Evolutionary conservation across 129 eudicot genomes (phyloP).

Genomic region (Artemisia annua): DNA sequence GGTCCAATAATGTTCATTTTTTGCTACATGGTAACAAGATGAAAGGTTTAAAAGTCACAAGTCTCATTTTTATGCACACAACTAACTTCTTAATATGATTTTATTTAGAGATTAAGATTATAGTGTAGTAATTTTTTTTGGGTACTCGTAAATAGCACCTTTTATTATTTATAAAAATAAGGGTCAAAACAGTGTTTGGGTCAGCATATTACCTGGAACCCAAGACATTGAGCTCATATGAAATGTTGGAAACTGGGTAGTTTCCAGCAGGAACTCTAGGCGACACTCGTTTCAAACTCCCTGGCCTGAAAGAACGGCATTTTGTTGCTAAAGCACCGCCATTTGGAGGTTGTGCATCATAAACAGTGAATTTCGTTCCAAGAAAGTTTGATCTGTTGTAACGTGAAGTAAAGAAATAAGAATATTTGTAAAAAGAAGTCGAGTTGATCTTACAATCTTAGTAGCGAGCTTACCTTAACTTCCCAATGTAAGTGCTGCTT

Average conservation of each 20-base stretch:
- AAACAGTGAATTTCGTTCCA: constrained; percentile 88
- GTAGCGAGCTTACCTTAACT: constrained; percentile 64
- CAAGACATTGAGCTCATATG: constrained; percentile 86
- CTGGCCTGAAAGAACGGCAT: constrained; percentile 57
- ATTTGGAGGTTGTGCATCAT: constrained; percentile 77
- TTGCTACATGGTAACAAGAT: too few species aligned
- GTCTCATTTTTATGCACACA: too few species aligned
- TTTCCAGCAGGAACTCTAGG: constrained; percentile 83
- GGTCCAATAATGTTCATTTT: too few species aligned
- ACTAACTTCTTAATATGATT: too few species aligned
- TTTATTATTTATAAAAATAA: too few species aligned
- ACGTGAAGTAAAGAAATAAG: constrained; percentile 2
- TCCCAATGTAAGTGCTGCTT: constrained; percentile 75
- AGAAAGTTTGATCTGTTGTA: constrained; percentile 75
- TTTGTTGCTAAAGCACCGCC: constrained; percentile 55
- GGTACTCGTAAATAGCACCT: too few species aligned
- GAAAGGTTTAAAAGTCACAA: too few species aligned
- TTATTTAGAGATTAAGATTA: too few species aligned
- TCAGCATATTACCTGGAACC: constrained; percentile 66
- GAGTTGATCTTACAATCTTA: not conserved
- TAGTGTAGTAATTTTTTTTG: too few species aligned
- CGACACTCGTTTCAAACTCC: constrained; percentile 66
- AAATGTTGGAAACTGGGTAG: constrained; percentile 70
- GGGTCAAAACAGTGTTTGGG: not conserved
- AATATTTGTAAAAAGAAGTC: not conserved